phyloP scores from a whole-genome alignment of 306 rosid species.

The Vigna reflexopilosa region DNA sequence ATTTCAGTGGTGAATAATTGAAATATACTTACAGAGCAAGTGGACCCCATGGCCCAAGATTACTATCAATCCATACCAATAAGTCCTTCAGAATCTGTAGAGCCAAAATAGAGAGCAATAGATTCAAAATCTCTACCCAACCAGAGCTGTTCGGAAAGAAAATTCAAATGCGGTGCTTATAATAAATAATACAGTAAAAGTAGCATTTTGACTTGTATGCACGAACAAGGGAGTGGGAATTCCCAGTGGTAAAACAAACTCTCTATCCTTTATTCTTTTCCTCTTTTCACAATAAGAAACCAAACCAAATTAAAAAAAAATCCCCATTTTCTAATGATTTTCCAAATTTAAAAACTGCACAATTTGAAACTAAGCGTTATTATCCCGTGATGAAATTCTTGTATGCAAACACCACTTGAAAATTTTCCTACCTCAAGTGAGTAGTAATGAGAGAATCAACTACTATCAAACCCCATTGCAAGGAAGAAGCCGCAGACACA shows the following conservation, averaged over 20 bases:
- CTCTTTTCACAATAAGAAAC: conserved; percentile 5
- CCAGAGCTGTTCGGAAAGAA: neutral
- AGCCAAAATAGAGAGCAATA: conserved; percentile 3
- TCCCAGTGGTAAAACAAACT: conserved; percentile 15
- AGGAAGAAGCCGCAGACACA: neutral
- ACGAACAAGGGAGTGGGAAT: conserved; percentile 14
- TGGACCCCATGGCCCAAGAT: conserved; percentile 92
- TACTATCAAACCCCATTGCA: neutral
- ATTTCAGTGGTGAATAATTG: neutral
- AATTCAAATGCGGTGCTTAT: conserved; percentile 32
- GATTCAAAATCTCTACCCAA: neutral
- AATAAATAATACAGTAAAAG: conserved; percentile 4
- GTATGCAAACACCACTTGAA: neutral
- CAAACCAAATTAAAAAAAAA: neutral
- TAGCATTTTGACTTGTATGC: conserved; percentile 10
- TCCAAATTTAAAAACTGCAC: neutral
- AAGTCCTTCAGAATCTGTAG: conserved; percentile 78
- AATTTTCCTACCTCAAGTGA: neutral
- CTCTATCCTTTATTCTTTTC: neutral
- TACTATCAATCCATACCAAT: conserved; percentile 74
- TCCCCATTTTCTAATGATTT: neutral
- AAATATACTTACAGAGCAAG: conserved; percentile 69
- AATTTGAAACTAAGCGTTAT: neutral
- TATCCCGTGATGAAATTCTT: conserved; percentile 10
- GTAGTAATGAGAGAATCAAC: neutral